phyloP scores from a whole-genome alignment of 192 early-diverging fungal species.

The Linnemannia exigua region DNA sequence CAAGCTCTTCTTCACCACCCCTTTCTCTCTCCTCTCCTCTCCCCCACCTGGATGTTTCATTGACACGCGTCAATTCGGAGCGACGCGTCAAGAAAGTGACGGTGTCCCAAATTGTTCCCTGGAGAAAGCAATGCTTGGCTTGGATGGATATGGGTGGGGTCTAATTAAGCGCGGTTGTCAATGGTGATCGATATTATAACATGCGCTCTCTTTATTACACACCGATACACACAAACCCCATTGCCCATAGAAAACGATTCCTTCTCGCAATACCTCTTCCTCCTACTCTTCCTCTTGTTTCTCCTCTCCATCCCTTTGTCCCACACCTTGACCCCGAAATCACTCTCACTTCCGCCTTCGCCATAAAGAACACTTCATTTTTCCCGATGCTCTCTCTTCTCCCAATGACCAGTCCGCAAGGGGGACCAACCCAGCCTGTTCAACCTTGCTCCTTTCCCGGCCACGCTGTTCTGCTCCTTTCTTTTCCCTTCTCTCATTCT shows the following conservation, averaged over 20 bases:
- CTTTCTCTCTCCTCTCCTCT: too few species aligned
- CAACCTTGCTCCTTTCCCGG: not conserved
- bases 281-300: not conserved
- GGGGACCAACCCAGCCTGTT: not conserved
- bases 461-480: not conserved
- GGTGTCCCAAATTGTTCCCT: not conserved
- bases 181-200: not conserved
- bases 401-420: not conserved
- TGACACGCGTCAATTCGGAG: not conserved
- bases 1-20: not conserved
- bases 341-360: not conserved
- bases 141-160: not conserved
- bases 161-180: not conserved
- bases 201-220: too few species aligned
- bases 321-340: not conserved
- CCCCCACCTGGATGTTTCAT: not conserved
- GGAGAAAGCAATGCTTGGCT: not conserved
- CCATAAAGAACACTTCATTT: not conserved
- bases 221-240: not conserved
- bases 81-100: not conserved
- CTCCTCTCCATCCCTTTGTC: not conserved
- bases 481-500: not conserved
- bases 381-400: not conserved
- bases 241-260: not conserved
- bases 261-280: not conserved